Base-by-base conservation (phyloP, 2,329 filamentous ascomycete genomes). In the Hysterium pulicare region DNA sequence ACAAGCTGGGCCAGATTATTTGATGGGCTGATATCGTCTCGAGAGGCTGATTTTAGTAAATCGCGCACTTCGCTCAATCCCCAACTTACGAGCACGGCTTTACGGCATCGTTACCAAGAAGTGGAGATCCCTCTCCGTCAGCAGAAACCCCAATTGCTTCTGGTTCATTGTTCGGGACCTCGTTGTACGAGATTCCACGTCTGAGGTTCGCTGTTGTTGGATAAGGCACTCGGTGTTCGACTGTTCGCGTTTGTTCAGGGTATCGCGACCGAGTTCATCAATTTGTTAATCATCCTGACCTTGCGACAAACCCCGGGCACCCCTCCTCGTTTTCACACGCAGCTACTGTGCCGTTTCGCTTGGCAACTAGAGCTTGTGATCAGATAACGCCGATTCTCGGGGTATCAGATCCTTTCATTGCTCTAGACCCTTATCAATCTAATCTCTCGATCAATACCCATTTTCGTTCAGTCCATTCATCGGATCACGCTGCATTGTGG, bases 361-460 rank as follows among this genome's bases (percentile, higher is more conserved):
- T 26, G 16, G 32, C 33, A 26, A 15, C 24, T 17, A n/a, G 36
- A 21, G 16, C 32, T 31, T 23, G 40, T 44, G 33, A 47, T 42
- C 45, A 44, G 45, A 47, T 41, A 44, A 34, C 9, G 8, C 13
- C 21, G 38, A n/a, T n/a, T n/a, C n/a, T n/a, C n/a, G n/a, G n/a
- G 37, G 21, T 20, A 19, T 20, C 23, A 32, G 24, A 23, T 16
- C n/a, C 19, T 33, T 13, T 16, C 30, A n/a, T 28, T n/a, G 17
- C 16, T 21, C 17, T 9, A n/a, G n/a, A n/a, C 22, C 30, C 20
- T 55, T 57, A 59, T 50, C 38, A 43, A 59, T 59, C 54, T 57
- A 47, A 56, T 58, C 56, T 53, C 40, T 51, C 34, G 48, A 57
- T 58, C 55, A 50, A 38, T 32, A 15, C 6, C 39, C 33, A 32